phyloP scores from a whole-genome alignment of 2,329 filamentous ascomycete genomes.

The Colletotrichum sp. region DNA sequence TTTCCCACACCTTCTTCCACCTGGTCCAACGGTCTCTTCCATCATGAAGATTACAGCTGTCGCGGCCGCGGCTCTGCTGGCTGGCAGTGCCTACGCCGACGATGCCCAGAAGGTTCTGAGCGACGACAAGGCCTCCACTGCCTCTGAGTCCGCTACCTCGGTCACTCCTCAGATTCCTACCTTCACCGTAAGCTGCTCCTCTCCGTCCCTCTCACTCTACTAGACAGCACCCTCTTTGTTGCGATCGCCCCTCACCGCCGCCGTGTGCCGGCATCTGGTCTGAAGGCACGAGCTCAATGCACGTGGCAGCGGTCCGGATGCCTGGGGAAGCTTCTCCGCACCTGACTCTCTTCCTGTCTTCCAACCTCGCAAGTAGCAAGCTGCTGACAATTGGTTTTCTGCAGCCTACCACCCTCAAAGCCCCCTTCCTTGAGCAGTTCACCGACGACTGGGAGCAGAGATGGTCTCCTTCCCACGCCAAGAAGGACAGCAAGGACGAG shows the following conservation, averaged over 20 bases:
- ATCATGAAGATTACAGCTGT: constrained; percentile 87
- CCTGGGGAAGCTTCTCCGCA: background rate
- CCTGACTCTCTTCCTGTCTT: background rate
- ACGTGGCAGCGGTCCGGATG: constrained; percentile 10
- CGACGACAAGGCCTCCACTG: constrained; percentile 49
- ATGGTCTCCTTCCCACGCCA: constrained; percentile 95
- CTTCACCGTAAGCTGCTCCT: constrained; percentile 76
- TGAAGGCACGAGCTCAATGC: constrained; percentile 9
- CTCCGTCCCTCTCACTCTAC: background rate
- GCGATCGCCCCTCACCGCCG: background rate
- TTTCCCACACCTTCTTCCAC: background rate
- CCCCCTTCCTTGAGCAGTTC: constrained; percentile 97
- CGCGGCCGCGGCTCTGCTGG: constrained; percentile 76
- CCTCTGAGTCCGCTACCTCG: constrained; percentile 57
- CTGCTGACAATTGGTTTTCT: background rate
- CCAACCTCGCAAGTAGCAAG: background rate
- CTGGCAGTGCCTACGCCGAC: constrained; percentile 72
- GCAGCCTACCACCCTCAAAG: constrained; percentile 87
- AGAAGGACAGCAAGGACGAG: constrained; percentile 87
- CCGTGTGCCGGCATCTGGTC: background rate
- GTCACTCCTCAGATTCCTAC: constrained; percentile 72
- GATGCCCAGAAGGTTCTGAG: constrained; percentile 64
- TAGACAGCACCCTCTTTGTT: background rate
- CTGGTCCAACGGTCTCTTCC: constrained; percentile 25
- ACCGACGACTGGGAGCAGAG: constrained; percentile 92